Evolutionary conservation across 257 asterid genomes (phyloP).

Genomic region (Osmanthus fragrans): DNA sequence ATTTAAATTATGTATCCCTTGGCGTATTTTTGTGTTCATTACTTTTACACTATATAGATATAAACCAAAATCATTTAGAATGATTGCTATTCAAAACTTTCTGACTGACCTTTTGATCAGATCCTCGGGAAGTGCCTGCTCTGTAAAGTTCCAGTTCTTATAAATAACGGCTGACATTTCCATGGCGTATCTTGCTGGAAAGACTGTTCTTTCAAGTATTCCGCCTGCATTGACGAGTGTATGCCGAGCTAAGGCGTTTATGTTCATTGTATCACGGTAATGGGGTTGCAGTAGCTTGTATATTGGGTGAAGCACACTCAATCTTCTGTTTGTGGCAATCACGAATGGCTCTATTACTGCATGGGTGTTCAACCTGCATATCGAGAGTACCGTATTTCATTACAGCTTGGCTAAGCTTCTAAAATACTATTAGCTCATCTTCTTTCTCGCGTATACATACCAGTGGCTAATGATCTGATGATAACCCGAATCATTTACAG

Average conservation of each 20-base stretch:
- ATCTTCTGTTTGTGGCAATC: conserved; percentile 68
- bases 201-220: conserved; percentile 74
- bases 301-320: conserved; percentile 85
- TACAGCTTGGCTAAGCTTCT: not conserved
- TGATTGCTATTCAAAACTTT: conserved; percentile 1
- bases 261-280: conserved; percentile 82
- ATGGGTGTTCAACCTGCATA: conserved; percentile 84
- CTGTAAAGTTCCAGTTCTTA: conserved; percentile 69
- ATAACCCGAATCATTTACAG: conserved; percentile 88
- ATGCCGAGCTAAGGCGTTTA: conserved; percentile 84
- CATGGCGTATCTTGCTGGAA: conserved; percentile 71
- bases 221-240: conserved; percentile 83
- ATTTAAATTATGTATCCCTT: too few species aligned
- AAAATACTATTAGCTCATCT: not conserved
- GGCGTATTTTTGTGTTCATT: not conserved
- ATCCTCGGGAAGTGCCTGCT: conserved; percentile 85
- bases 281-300: conserved; percentile 88
- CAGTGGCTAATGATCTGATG: conserved; percentile 98
- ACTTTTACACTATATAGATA: not conserved
- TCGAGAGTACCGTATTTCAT: not conserved
- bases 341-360: conserved; percentile 88
- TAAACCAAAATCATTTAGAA: not conserved
- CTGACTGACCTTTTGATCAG: conserved; percentile 62
- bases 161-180: conserved; percentile 76
- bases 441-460: conserved; percentile 31